Conservation (phyloP, 179 eudicot genomes). For the Beta macrorhiza region DNA sequence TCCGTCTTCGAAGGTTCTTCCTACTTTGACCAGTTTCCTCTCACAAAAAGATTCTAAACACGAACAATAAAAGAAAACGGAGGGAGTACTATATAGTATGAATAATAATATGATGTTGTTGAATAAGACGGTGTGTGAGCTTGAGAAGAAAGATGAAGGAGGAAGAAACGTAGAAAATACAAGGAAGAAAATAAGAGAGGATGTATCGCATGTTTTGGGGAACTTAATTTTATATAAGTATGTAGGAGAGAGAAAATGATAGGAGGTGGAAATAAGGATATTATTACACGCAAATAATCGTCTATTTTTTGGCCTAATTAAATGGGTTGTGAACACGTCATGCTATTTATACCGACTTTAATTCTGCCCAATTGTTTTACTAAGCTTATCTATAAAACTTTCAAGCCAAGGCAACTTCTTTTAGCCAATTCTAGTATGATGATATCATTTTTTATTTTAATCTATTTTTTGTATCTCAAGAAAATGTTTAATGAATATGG, state of each 20-base stretch:
- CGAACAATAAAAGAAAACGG: no score
- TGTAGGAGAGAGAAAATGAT: neutral
- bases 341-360: constrained; percentile 13
- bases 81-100: no score
- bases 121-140: neutral
- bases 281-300: constrained; percentile 19
- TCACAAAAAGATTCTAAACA: no score
- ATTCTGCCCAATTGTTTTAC: neutral
- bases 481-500: no score
- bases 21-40: no score
- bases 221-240: neutral
- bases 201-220: neutral
- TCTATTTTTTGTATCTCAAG: neutral
- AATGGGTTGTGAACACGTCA: constrained; percentile 16
- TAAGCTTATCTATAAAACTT: constrained; percentile 5
- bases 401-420: constrained; percentile 14
- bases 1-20: no score
- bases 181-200: neutral
- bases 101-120: neutral
- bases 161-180: constrained; percentile 26
- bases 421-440: neutral
- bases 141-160: neutral
- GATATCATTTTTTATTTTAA: neutral
- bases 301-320: neutral
- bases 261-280: constrained; percentile 5